These are phyloP conservation scores for Paecilomyces variotii DNA, from an alignment of 2,329 filamentous ascomycete species.

Conservation along the genomic window DNA sequence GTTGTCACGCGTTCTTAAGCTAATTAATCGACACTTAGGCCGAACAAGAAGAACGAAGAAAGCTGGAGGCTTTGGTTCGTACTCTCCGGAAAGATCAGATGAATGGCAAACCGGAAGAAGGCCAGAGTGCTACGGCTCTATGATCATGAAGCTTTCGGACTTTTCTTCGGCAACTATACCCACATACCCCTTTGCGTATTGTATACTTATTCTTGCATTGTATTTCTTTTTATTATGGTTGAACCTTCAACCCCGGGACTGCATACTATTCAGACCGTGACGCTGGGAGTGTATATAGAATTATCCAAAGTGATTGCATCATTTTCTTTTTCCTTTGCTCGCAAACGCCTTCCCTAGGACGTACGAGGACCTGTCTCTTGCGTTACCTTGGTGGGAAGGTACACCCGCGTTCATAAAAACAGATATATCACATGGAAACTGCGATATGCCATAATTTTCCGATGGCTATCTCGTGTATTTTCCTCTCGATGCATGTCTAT, in stretches of 20 bases:
- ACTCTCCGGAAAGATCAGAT: conserved; percentile 36
- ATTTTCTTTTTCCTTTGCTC: not conserved
- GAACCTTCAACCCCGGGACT: not conserved
- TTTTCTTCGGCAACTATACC: conserved; percentile 5
- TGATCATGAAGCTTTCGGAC: conserved; percentile 20
- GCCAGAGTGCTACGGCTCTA: conserved; percentile 26
- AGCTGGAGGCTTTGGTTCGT: conserved; percentile 57
- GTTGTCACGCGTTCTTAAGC: not conserved
- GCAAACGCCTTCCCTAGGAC: not conserved
- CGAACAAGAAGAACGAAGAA: conserved; percentile 63
- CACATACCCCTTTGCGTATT: conserved; percentile 15
- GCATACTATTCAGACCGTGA: not conserved
- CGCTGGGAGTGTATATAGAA: not conserved
- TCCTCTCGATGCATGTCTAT: not conserved
- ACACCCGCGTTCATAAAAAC: not conserved
- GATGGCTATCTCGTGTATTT: not conserved
- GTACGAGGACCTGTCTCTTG: not conserved
- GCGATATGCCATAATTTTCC: not conserved
- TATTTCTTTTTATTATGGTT: not conserved
- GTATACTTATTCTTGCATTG: not conserved
- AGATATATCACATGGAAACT: not conserved
- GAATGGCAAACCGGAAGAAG: conserved; percentile 24
- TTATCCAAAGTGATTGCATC: not conserved
- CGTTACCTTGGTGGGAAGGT: not conserved
- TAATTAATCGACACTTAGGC: conserved; percentile 37